Percentiles rank a stretch among this genome's conserved stretches.
Conservation (phyloP, 1,139 yeast species). For the Suhomyces ambrosiae region DNA sequence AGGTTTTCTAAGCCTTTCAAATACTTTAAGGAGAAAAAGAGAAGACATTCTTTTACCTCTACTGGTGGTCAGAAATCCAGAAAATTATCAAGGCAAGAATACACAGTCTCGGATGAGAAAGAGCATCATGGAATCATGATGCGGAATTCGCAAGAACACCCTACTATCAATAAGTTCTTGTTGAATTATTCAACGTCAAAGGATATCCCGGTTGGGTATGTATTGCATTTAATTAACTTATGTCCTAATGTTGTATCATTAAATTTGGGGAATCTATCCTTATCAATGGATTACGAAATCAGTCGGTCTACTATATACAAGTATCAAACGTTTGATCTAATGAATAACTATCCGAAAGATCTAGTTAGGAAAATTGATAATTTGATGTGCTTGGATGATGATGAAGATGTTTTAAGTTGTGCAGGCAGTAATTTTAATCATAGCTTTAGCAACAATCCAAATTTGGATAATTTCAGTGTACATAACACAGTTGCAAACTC, state of each 20-base stretch:
- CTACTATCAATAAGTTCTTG: slow-evolving; percentile 59
- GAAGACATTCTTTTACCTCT: slow-evolving; percentile 11
- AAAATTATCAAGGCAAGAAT: slow-evolving; percentile 18
- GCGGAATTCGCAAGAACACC: slow-evolving; percentile 45
- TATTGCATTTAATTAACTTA: slow-evolving; percentile 57
- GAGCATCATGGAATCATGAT: neutral
- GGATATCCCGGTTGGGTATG: slow-evolving; percentile 70
- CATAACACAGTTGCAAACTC: slow-evolving; percentile 4
- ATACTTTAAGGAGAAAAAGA: slow-evolving; percentile 28
- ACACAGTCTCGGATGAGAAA: neutral
- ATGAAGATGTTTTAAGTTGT: slow-evolving; percentile 11
- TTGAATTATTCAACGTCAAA: slow-evolving; percentile 57
- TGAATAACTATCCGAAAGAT: slow-evolving; percentile 41
- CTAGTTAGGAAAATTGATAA: slow-evolving; percentile 27
- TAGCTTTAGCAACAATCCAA: slow-evolving; percentile 1
- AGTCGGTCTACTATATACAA: slow-evolving; percentile 30
- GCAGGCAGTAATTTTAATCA: slow-evolving; percentile 10
- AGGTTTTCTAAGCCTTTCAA: slow-evolving; percentile 28
- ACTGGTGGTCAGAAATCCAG: slow-evolving; percentile 10
- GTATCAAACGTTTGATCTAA: slow-evolving; percentile 43
- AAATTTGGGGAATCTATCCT: slow-evolving; percentile 55
- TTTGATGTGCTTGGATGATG: slow-evolving; percentile 22
- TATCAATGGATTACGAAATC: slow-evolving; percentile 63
- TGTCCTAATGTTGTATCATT: slow-evolving; percentile 58
- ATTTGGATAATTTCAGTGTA: slow-evolving; percentile 6